Base-by-base conservation (phyloP, 768 basidiomycete species). In the Suillus weaverae region DNA sequence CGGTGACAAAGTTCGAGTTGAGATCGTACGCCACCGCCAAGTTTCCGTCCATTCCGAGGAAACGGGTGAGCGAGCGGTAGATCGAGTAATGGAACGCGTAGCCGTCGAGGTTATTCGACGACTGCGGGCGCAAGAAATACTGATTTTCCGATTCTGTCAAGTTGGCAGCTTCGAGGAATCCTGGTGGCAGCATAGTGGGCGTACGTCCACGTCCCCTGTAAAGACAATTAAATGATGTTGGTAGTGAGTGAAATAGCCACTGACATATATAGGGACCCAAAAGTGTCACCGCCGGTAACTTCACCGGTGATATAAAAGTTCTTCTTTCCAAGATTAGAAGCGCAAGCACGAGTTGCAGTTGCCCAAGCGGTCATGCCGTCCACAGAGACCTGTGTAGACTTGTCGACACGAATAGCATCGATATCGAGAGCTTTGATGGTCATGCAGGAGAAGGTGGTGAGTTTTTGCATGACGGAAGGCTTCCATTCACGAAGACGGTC, bases 11-110 rank as follows among this genome's bases (percentile, higher is more conserved):
- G 77, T 97, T 93, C 74, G 81, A 76, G 69, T 88, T 83, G 36
- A 94, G 78, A 72, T 97, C 95, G 76, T 90, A 96, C 11, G 93
- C 95, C 61, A 94, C 95, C 66, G 90, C 85, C 39, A 97, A 81
- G 74, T 97, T 97, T 70, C 95, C 95, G 72, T 97, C 95, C 94
- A 97, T 96, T 61, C 95, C 95, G 55, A 97, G 83, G 81, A 95
- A 94, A 59, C 95, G 91, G 36, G 89, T 80, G 61, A 97, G 79
- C 3, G 91, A 80, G 64, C 95, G 95, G 73, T 97, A 97, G 62
- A 90, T 89, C 54, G 95, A 97, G 76, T 97, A 97, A 75, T 97
- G 95, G 82, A 97, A 97, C 1, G 95, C 95, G 55, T 88, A 87
- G 41, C 82, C 81, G 70, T 97, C 95, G 59, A 97, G 81, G 30